Evolutionary conservation across 192 early-diverging fungal species (phyloP), one percentile per base, ranked within the genome.

Genomic region (Jimgerdemannia flammicorona): DNA sequence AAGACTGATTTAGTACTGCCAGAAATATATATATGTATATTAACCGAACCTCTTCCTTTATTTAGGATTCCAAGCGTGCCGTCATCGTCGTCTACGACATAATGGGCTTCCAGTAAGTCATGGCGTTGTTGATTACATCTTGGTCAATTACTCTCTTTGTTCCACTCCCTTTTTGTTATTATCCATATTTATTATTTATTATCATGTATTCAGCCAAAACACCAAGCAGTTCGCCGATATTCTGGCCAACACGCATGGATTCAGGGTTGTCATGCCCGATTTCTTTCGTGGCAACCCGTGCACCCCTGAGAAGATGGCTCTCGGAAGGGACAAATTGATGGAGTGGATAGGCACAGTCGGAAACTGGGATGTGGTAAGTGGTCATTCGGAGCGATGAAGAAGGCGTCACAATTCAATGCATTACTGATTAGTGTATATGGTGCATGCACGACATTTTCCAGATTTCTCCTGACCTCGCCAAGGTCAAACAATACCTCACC

Each of bases 51-150:
- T n/a, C n/a, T n/a, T n/a, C n/a, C n/a, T n/a, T n/a, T n/a, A n/a
- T n/a, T n/a, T n/a, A 74, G 71, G 77, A 78, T 59, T 78, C 90
- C 44, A 83, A 87, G 81, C 88, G 88, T 18, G 91, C 81, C 11
- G 70, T 92, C 69, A 69, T 92, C 14, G 74, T 84, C 78, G 83
- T 87, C 73, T 92, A 92, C 71, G 91, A 92, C 65, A 76, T 92
- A 67, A 91, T 91, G 77, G 87, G 80, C 0, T 81, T 79, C 69
- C 83, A 86, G 43, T 70, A 54, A 54, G 49, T 54, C n/a, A n/a
- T n/a, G n/a, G n/a, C n/a, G n/a, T n/a, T n/a, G n/a, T n/a, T n/a
- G n/a, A n/a, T n/a, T n/a, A n/a, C n/a, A n/a, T n/a, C n/a, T n/a
- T n/a, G n/a, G n/a, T n/a, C n/a, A n/a, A n/a, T n/a, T n/a, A n/a